phyloP scores from a whole-genome alignment of 2,329 filamentous ascomycete species.

The Aureobasidium sp. region DNA sequence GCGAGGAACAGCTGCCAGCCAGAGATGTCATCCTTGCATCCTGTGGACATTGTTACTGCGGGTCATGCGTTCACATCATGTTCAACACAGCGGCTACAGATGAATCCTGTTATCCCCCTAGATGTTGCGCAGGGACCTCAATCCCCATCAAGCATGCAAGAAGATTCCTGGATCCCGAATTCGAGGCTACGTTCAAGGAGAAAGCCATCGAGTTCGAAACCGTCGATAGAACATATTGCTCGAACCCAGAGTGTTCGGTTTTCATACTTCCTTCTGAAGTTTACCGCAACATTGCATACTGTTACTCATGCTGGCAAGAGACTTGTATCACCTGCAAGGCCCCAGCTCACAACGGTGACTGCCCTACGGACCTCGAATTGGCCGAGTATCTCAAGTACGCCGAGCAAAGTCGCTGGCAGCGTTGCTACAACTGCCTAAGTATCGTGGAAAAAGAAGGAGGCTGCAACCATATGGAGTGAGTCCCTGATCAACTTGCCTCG shows the following conservation, averaged over 20 bases:
- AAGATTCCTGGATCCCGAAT: background rate
- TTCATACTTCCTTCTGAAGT: background rate
- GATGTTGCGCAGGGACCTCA: background rate
- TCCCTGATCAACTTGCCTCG: too few species aligned
- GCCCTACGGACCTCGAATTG: background rate
- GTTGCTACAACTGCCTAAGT: background rate
- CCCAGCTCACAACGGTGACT: background rate
- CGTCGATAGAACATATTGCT: background rate
- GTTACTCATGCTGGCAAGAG: background rate
- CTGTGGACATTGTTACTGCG: background rate
- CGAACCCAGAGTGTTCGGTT: background rate
- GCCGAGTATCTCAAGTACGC: background rate
- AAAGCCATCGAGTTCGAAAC: background rate
- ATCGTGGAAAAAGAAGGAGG: background rate
- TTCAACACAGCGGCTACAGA: background rate
- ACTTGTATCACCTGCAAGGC: background rate
- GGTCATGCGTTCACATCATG: background rate
- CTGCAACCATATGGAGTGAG: too few species aligned
- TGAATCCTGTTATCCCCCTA: background rate
- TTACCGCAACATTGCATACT: background rate
- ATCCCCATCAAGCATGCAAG: background rate
- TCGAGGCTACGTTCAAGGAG: background rate
- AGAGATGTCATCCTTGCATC: background rate
- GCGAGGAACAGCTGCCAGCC: background rate
- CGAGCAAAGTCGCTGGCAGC: background rate